Evolutionary conservation across 1,284 basidiomycete genomes (phyloP).

Genomic region (Cutaneotrichosporon sp.): DNA sequence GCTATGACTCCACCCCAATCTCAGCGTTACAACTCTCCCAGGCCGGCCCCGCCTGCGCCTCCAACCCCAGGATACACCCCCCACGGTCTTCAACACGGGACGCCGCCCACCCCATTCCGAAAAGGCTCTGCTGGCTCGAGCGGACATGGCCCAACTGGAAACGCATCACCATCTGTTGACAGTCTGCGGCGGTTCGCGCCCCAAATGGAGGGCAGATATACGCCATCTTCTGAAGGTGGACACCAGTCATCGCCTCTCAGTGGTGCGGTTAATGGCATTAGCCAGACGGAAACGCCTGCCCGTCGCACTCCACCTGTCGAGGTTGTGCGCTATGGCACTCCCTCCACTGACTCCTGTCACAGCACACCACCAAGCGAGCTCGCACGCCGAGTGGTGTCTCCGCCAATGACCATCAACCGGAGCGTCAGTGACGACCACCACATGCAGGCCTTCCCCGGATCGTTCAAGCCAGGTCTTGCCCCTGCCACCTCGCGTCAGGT

Average conservation of each 20-base stretch:
- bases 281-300: not conserved
- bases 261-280: not conserved
- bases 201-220: not conserved
- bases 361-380: not conserved
- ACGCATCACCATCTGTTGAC: not conserved
- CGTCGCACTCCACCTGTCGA: not conserved
- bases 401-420: not conserved
- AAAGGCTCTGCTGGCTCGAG: not conserved
- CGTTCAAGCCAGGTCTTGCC: not conserved
- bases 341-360: not conserved
- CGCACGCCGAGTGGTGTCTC: not conserved
- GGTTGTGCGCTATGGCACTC: not conserved
- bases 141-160: too few species aligned
- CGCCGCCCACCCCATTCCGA: not conserved
- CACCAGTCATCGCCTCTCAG: conserved; percentile 1
- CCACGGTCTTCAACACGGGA: too few species aligned
- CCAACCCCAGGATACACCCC: not conserved
- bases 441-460: not conserved
- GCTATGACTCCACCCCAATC: not conserved
- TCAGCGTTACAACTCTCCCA: not conserved
- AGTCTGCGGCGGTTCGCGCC: not conserved
- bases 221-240: not conserved
- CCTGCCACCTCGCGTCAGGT: not conserved
- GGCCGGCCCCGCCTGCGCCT: not conserved
- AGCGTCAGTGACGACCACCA: conserved; percentile 2